Conservation (phyloP, 225 moss, liverwort and hornwort genomes). For the Climacium dendroides region DNA sequence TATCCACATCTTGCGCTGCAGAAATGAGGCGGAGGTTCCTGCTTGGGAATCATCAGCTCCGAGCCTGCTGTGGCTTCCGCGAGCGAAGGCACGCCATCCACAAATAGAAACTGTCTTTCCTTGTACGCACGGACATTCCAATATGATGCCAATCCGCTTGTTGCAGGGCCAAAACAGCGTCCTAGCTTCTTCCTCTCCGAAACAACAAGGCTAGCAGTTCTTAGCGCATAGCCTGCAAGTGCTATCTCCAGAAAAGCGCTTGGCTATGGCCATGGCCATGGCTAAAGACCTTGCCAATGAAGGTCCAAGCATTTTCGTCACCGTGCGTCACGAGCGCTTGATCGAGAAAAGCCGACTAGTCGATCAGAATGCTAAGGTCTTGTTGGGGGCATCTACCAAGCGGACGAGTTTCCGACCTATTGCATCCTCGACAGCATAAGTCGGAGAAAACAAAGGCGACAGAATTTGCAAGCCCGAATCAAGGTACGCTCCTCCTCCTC, state of each 20-base stretch:
- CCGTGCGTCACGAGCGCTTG: not conserved
- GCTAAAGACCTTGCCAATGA: not conserved
- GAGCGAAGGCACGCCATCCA: not conserved
- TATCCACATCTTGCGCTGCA: slow-evolving; percentile 16
- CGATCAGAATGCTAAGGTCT: not conserved
- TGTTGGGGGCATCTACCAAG: not conserved
- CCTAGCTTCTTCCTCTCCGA: not conserved
- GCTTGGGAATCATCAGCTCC: not conserved
- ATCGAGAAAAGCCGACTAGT: not conserved
- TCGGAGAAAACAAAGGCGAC: not conserved
- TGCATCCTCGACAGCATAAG: not conserved
- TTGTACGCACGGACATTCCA: not conserved
- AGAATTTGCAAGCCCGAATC: not conserved
- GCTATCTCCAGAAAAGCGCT: not conserved
- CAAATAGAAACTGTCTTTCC: not conserved
- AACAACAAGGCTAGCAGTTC: not conserved
- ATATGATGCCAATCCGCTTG: not conserved
- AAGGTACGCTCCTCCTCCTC: not conserved
- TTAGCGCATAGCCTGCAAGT: not conserved
- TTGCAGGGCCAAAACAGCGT: not conserved
- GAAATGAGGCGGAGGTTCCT: not conserved
- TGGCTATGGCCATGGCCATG: slow-evolving; percentile 5
- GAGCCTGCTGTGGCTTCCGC: not conserved
- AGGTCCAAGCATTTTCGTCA: not conserved
- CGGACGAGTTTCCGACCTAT: not conserved